Evolutionary conservation across 805 yeast species (phyloP), one percentile per base, ranked within the genome.

Genomic region (Kazachstania kunashirensis): DNA sequence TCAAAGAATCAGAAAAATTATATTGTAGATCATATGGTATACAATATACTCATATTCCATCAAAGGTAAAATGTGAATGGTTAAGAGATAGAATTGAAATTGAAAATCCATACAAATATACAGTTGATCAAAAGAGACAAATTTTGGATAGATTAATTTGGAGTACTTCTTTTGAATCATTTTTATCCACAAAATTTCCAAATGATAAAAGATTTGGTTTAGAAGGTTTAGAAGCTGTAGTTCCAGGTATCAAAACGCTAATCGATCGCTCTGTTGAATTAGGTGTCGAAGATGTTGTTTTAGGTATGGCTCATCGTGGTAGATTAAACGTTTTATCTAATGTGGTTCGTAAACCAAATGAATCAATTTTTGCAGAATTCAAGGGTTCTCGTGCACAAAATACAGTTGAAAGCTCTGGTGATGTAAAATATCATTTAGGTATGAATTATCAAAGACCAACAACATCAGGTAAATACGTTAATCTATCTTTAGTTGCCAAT

Each of bases 271-370:
- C 95, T 31, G 97, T 88, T 34, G 94, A 83, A 48, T 67, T 70
- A 44, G 99, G 99, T 52, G 80, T 89, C 36, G 96, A 88, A 66
- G 97, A 89, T 61, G 79, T 92, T 44, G 94, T 89, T 54, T 81
- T 92, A 53, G 99, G 99, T 70, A 92, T 92, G 97, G 96, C 99
- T 37, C 99, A 92, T 67, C 84, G 99, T 75, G 99, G 99, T 67
- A 80, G 99, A 70, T 73, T 92, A 55, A 92, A 92, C 65, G 88
- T 92, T 80, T 75, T 92, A 65, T 85, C 97, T 42, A 92, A 92
- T 68, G 97, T 92, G 53, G 96, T 92, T 34, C 83, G 98, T 69
- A 92, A 92, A 65, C 97, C 98, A 54, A 88, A 92, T 62, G 97
- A 89, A 70, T 86, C 96, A 34, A 92, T 92, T 59, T 89, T 92